Percentiles rank a stretch among this genome's conserved stretches.
phyloP scores from a whole-genome alignment of 768 basidiomycete species.

The Flagelloscypha sp. region DNA sequence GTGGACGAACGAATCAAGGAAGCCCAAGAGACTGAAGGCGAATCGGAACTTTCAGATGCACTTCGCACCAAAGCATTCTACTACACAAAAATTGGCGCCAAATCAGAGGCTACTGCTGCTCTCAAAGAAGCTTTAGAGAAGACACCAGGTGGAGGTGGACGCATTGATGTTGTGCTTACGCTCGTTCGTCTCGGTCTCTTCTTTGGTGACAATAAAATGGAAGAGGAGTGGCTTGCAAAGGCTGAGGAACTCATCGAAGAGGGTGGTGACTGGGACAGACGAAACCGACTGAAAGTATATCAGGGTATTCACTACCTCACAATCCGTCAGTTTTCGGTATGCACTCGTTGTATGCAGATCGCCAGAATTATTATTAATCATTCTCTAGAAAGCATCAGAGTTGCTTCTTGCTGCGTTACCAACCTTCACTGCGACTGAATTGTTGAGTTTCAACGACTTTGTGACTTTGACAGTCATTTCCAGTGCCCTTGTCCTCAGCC shows the following conservation, averaged over 20 bases:
- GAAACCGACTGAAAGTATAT: conserved; percentile 96
- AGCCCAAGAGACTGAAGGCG: conserved; percentile 86
- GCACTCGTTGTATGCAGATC: too few relatives aligned
- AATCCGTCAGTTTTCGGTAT: conserved; percentile 89
- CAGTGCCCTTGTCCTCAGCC: conserved; percentile 64
- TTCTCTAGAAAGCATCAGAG: conserved; percentile 72
- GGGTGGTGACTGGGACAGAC: conserved; percentile 97
- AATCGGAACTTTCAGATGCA: conserved; percentile 87
- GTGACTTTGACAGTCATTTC: conserved; percentile 78
- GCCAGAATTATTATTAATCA: too few relatives aligned
- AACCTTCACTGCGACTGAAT: conserved; percentile 90
- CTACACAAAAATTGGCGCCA: conserved; percentile 84
- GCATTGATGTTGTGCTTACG: conserved; percentile 88
- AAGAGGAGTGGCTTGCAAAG: conserved; percentile 62
- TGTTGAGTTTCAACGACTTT: conserved; percentile 84
- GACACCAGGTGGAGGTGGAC: conserved; percentile 84
- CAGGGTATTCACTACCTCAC: conserved; percentile 77
- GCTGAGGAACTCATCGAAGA: conserved; percentile 86
- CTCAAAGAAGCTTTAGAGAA: conserved; percentile 83
- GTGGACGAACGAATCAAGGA: conserved; percentile 76
- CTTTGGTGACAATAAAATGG: conserved; percentile 69
- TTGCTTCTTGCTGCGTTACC: conserved; percentile 86
- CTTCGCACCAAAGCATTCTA: conserved; percentile 80
- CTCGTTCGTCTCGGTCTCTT: conserved; percentile 88
- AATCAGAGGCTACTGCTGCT: conserved; percentile 79